A percentile compares a stretch with the other conserved stretches of the same genome.
phyloP scores from a whole-genome alignment of 139 green algal genomes.

The Chlamydomonas schloesseri region DNA sequence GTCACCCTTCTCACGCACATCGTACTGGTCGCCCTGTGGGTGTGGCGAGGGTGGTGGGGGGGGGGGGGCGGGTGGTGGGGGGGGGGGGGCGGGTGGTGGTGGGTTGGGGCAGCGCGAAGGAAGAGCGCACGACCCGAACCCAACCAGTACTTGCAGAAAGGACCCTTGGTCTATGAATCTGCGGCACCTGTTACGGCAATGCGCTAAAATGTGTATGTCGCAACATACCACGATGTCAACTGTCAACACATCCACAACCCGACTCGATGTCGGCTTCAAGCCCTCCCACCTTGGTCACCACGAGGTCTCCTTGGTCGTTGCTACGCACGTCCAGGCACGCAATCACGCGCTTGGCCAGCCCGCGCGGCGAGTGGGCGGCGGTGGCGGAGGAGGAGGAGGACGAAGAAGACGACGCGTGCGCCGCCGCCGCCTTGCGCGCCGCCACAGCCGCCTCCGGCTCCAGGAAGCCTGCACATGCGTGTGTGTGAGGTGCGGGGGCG shows the following conservation, averaged over 20 bases:
- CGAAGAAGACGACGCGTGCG: background rate
- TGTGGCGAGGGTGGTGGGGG: too few relatives aligned
- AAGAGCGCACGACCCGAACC: too few relatives aligned
- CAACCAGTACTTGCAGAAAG: too few relatives aligned
- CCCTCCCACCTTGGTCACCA: slow-evolving; percentile 87
- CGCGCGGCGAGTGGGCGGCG: slow-evolving; percentile 22
- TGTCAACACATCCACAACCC: too few relatives aligned
- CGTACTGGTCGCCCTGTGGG: slow-evolving; percentile 93
- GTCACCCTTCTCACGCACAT: slow-evolving; percentile 91
- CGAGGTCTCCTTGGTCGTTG: slow-evolving; percentile 97
- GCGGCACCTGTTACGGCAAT: too few relatives aligned
- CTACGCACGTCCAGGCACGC: slow-evolving; percentile 96
- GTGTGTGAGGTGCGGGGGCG: background rate
- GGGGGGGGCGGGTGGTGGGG: too few relatives aligned
- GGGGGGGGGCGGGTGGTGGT: too few relatives aligned
- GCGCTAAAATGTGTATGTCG: too few relatives aligned
- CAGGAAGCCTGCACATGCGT: slow-evolving; percentile 71
- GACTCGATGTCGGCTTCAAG: too few relatives aligned
- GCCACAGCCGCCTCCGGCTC: slow-evolving; percentile 54
- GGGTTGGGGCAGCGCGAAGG: too few relatives aligned
- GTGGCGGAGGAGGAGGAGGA: background rate
- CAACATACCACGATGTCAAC: too few relatives aligned
- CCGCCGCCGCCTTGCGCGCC: background rate
- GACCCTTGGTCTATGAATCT: too few relatives aligned
- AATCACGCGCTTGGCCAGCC: slow-evolving; percentile 96